Evolutionary conservation across 768 basidiomycete genomes (phyloP), one percentile per base, ranked within the genome.

Genomic region (Nevesoporus exiguus): DNA sequence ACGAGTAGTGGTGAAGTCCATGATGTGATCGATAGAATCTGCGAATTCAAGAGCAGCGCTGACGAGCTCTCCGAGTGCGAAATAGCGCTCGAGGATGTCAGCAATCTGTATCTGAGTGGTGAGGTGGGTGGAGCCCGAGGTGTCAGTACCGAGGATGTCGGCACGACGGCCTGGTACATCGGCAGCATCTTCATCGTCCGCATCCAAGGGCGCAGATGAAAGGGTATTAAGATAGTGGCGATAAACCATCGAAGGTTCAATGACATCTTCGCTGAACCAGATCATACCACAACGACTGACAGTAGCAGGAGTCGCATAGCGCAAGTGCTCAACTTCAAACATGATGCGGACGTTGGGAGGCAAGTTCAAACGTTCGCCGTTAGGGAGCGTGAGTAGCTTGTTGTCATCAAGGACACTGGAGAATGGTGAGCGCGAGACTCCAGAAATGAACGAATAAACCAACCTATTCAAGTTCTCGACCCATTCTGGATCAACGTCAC

Each of bases 241-340:
- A 70, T 90, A 97, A 17, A 97, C 82, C 97, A 98, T 98, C 1
- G 79, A 74, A 7, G 94, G 85, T 59, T 92, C 88, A 25, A 99
- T 84, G 45, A 97, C 85, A 59, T 98, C 94, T 54, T 98, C 94
- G 68, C 94, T 98, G 76, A 99, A 99, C 97, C 97, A 99, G 63
- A 99, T 96, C 97, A 99, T 99, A 69, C 97, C 97, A 66, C 97
- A 99, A 52, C 97, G 95, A 83, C 93, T 97, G 78, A 99, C 97
- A 25, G 97, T 99, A 15, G 97, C 97, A 50, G 90, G 84, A 4
- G 97, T 99, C 0, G 97, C 97, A 69, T 96, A 99, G 64, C 86
- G 89, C 61, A 99, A 82, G 70, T 97, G 93, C 69, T 98, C 97
- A 52, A 98, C 97, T 70, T 99, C 97, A 68, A 99, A 98, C 93